Percentiles rank a stretch among this genome's conserved stretches.
Conservation (phyloP, 2,329 filamentous ascomycete species). For the Dactylellina parvicollis region DNA sequence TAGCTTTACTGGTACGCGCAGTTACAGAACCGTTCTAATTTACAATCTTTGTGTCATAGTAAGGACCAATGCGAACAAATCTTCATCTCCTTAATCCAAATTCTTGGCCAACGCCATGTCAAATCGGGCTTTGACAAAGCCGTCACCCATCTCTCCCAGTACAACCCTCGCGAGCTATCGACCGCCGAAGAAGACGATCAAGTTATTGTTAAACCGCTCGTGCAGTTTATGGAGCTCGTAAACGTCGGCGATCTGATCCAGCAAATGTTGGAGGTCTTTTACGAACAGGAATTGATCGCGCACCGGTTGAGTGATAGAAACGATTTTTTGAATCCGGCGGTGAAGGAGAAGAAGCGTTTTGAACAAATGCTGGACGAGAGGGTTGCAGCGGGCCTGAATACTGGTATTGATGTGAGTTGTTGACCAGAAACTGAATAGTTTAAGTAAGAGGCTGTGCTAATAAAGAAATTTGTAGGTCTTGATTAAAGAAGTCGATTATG, state of each 20-base stretch:
- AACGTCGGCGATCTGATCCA: slow-evolving; percentile 98
- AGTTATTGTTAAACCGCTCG: slow-evolving; percentile 81
- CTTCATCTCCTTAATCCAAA: slow-evolving; percentile 83
- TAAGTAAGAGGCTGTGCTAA: neutral
- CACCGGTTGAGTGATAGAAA: slow-evolving; percentile 87
- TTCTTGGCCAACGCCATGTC: slow-evolving; percentile 85
- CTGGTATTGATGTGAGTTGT: slow-evolving; percentile 83
- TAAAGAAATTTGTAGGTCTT: slow-evolving; percentile 62
- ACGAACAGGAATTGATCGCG: slow-evolving; percentile 88
- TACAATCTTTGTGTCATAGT: slow-evolving; percentile 45
- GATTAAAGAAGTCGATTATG: slow-evolving; percentile 97
- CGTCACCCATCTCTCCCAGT: slow-evolving; percentile 86
- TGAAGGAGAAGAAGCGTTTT: slow-evolving; percentile 96
- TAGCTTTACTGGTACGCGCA: neutral
- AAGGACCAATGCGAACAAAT: slow-evolving; percentile 85
- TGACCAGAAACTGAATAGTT: neutral
- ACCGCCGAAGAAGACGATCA: slow-evolving; percentile 70
- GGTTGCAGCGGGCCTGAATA: slow-evolving; percentile 93
- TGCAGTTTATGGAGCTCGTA: slow-evolving; percentile 95
- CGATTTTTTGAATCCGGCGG: slow-evolving; percentile 91
- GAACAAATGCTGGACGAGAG: slow-evolving; percentile 98
- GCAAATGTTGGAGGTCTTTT: slow-evolving; percentile 99
- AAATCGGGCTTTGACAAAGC: slow-evolving; percentile 94
- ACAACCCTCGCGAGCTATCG: slow-evolving; percentile 85
- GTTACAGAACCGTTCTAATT: slow-evolving; percentile 14